Evolutionary conservation across 1,284 basidiomycete species (phyloP).

Genomic region (Naganishia sp.): DNA sequence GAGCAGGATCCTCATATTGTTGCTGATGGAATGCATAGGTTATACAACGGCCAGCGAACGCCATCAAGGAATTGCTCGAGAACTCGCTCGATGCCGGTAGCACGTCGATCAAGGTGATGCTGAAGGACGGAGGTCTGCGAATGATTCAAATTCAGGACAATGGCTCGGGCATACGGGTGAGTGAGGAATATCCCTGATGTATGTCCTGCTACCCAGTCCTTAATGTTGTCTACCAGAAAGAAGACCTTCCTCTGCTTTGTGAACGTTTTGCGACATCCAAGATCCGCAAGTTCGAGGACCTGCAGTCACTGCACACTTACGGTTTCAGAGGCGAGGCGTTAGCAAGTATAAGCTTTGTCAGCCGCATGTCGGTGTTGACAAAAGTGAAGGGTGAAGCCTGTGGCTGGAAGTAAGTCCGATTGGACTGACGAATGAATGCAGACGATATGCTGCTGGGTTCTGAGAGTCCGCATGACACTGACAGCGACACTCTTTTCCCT

Average conservation of each 20-base stretch:
- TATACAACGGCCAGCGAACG: slow-evolving; percentile 93
- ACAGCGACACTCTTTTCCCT: not conserved
- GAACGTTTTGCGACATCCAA: slow-evolving; percentile 97
- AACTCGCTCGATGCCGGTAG: slow-evolving; percentile 91
- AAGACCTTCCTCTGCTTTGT: slow-evolving; percentile 85
- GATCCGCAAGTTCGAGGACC: slow-evolving; percentile 79
- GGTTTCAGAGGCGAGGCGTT: slow-evolving; percentile 97
- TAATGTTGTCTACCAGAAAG: slow-evolving; percentile 52
- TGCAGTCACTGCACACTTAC: slow-evolving; percentile 84
- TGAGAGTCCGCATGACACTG: too few relatives aligned
- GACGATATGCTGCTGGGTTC: too few relatives aligned
- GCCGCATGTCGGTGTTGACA: slow-evolving; percentile 77
- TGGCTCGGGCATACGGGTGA: slow-evolving; percentile 85
- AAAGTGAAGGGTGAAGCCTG: slow-evolving; percentile 78
- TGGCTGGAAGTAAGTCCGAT: slow-evolving; percentile 78
- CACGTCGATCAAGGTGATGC: slow-evolving; percentile 79
- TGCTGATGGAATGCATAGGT: slow-evolving; percentile 61
- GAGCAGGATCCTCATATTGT: not conserved
- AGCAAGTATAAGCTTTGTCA: slow-evolving; percentile 93
- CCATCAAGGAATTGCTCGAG: slow-evolving; percentile 94
- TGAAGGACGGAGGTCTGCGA: slow-evolving; percentile 96
- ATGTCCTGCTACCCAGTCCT: not conserved
- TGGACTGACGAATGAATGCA: not conserved
- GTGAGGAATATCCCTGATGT: slow-evolving; percentile 37
- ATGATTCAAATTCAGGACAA: slow-evolving; percentile 96